Conservation (phyloP, 192 early-diverging fungal species). For the Linnemannia elongata region DNA sequence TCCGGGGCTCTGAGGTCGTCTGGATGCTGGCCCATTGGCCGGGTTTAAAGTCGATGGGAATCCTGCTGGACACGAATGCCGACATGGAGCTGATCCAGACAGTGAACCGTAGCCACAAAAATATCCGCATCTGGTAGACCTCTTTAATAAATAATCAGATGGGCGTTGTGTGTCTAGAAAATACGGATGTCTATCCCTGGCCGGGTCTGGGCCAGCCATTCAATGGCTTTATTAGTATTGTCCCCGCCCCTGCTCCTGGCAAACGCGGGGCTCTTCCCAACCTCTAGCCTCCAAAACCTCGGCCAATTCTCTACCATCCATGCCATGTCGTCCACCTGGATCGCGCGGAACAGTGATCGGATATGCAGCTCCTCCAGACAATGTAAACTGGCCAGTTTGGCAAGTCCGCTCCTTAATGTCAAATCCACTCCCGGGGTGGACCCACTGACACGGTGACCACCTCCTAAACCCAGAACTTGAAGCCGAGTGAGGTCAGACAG, state of each 20-base stretch:
- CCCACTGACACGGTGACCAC: conserved; percentile 40
- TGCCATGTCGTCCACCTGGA: conserved; percentile 12
- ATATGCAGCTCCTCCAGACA: conserved; percentile 40
- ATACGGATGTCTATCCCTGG: conserved; percentile 38
- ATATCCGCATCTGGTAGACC: conserved; percentile 23
- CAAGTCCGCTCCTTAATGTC: conserved; percentile 38
- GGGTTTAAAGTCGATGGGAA: conserved; percentile 13
- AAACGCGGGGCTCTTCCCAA: neutral
- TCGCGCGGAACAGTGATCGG: conserved; percentile 2
- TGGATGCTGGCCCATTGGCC: conserved; percentile 45
- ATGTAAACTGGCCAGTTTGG: neutral
- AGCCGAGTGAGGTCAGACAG: conserved; percentile 25
- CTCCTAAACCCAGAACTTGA: conserved; percentile 35
- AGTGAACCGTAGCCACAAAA: neutral
- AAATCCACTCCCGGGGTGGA: conserved; percentile 28
- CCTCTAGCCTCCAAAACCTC: conserved; percentile 11
- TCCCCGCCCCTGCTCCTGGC: conserved; percentile 6
- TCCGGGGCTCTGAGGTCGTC: conserved; percentile 17
- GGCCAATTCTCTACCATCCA: conserved; percentile 52
- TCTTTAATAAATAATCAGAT: neutral
- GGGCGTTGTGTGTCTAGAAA: neutral
- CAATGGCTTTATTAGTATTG: conserved; percentile 40
- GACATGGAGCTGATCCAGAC: conserved; percentile 25
- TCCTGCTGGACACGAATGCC: conserved; percentile 23
- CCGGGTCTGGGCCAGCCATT: conserved; percentile 36